Conservation (phyloP, 1,284 basidiomycete species). For the Bjerkandera adusta region DNA sequence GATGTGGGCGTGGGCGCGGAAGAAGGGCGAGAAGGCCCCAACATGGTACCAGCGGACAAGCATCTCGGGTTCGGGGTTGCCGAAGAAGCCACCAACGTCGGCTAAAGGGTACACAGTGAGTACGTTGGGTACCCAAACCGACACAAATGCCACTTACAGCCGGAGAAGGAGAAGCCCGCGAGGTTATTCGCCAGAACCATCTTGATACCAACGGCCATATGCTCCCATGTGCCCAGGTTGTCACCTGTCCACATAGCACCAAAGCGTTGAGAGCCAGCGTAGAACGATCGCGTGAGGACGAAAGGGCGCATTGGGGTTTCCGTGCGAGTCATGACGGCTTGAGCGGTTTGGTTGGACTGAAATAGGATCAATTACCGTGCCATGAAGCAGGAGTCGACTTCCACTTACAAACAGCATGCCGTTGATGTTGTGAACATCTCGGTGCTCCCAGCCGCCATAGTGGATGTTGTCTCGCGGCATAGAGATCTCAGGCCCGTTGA, state of each 20-base stretch:
- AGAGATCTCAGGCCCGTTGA: conserved; percentile 98
- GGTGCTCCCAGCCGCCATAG: conserved; percentile 94
- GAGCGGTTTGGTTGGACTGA: conserved; percentile 84
- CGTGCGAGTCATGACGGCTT: conserved; percentile 79
- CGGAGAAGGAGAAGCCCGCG: conserved; percentile 92
- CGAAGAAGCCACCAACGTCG: conserved; percentile 98
- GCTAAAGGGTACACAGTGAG: conserved; percentile 53
- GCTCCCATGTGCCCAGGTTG: conserved; percentile 97
- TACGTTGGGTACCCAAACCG: neutral
- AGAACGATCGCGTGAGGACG: conserved; percentile 94
- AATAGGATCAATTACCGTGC: neutral
- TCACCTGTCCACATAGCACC: conserved; percentile 99
- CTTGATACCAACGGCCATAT: conserved; percentile 91
- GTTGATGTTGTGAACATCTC: conserved; percentile 94
- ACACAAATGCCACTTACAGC: conserved; percentile 55
- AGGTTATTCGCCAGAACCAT: conserved; percentile 93
- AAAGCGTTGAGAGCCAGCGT: conserved; percentile 91
- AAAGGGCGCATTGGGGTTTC: conserved; percentile 82
- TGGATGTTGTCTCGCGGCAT: conserved; percentile 95
- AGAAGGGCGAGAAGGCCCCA: conserved; percentile 95
- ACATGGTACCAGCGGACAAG: conserved; percentile 97
- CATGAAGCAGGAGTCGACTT: neutral
- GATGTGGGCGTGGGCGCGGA: conserved; percentile 97
- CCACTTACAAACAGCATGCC: conserved; percentile 79
- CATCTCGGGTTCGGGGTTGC: conserved; percentile 93